Evolutionary conservation across 129 eudicot species (phyloP).

Genomic region (Arctium lappa): DNA sequence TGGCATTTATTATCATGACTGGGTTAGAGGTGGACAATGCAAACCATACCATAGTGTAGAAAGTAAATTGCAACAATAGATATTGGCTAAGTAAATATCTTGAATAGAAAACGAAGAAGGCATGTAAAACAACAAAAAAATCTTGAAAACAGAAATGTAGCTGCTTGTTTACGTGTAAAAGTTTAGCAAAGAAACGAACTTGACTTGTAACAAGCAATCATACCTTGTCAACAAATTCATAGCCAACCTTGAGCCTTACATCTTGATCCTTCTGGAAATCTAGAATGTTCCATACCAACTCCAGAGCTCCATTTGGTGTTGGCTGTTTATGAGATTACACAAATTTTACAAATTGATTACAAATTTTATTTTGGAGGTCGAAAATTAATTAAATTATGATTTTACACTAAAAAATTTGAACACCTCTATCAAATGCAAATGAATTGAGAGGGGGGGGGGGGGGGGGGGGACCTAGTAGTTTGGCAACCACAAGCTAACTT

Average conservation of each 20-base stretch:
- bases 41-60: no score
- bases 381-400: background rate
- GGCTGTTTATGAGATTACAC: constrained; percentile 35
- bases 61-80: background rate
- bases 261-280: constrained; percentile 83
- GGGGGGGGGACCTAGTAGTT: background rate
- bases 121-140: background rate
- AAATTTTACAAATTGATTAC: background rate
- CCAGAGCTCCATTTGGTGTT: constrained; percentile 67
- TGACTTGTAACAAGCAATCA: background rate
- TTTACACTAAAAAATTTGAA: no score
- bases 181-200: background rate
- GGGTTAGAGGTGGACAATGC: no score
- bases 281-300: constrained; percentile 66
- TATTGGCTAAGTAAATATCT: background rate
- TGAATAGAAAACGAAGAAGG: background rate
- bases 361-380: background rate
- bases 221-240: constrained; percentile 78
- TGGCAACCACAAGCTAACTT: background rate
- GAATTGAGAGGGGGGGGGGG: no score
- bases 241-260: constrained; percentile 78
- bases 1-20: no score
- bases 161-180: background rate
- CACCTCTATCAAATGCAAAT: no score
- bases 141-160: background rate